phyloP scores from a whole-genome alignment of 306 rosid species.

The Cucumis melo region DNA sequence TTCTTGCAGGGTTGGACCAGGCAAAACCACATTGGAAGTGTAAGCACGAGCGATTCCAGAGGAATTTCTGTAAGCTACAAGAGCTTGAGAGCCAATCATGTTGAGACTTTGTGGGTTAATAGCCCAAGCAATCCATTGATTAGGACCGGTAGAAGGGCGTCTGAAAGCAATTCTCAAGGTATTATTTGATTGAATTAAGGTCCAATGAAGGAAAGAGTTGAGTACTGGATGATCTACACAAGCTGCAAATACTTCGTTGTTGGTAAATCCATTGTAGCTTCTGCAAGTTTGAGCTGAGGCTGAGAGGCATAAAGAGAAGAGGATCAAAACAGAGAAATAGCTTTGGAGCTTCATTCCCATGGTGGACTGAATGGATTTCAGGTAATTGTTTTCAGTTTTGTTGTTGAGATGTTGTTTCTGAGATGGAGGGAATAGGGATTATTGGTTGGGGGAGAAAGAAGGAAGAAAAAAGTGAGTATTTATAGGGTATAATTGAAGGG shows the following conservation, averaged over 20 bases:
- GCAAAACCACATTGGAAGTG: neutral
- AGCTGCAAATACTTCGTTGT: neutral
- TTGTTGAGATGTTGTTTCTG: neutral
- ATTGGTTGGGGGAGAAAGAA: neutral
- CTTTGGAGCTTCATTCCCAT: neutral
- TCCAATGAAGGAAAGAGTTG: constrained; percentile 15
- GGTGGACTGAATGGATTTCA: neutral
- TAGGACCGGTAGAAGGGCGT: neutral
- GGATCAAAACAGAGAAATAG: neutral
- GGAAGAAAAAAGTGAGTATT: neutral
- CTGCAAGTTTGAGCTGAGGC: constrained; percentile 12
- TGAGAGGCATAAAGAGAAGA: neutral
- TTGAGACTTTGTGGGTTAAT: neutral
- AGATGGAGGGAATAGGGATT: neutral
- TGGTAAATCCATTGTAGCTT: neutral
- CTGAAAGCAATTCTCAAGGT: constrained; percentile 6
- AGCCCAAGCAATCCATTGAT: constrained; percentile 15
- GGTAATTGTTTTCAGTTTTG: neutral
- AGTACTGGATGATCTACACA: constrained; percentile 11
- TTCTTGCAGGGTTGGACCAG: neutral
- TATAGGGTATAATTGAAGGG: neutral
- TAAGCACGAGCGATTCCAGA: neutral
- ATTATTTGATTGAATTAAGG: neutral
- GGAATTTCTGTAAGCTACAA: constrained; percentile 4
- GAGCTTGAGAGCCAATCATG: constrained; percentile 14